These are phyloP conservation scores for Camellia lanceoleosa DNA, from an alignment of 148 eudicot species.

Conservation along the genomic window DNA sequence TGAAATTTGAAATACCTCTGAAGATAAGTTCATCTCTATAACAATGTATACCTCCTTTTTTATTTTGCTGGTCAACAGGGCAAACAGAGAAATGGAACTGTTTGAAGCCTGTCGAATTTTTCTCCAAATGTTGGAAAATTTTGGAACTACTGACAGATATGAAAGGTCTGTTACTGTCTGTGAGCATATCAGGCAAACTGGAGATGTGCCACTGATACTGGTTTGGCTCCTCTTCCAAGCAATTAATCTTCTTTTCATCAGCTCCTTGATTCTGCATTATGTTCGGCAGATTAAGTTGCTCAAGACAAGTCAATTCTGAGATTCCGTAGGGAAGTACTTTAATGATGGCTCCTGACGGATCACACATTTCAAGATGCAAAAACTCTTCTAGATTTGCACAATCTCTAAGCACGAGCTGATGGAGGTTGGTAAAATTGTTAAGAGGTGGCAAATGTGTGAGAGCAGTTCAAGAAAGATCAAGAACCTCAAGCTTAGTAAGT, in stretches of 20 bases:
- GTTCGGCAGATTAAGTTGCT: conserved; percentile 22
- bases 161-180: conserved; percentile 2
- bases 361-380: background rate
- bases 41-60: background rate
- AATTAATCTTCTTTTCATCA: no score
- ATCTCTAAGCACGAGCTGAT: conserved; percentile 18
- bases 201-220: conserved; percentile 22
- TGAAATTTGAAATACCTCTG: conserved; percentile 5
- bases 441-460: conserved; percentile 4
- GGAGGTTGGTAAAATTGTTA: conserved; percentile 11
- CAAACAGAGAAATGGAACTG: conserved; percentile 22
- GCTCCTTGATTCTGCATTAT: conserved; percentile 7
- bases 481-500: conserved; percentile 22
- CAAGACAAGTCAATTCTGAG: conserved; percentile 24
- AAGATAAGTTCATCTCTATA: conserved; percentile 20
- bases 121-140: conserved; percentile 15
- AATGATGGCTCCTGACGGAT: background rate
- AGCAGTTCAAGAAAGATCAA: conserved; percentile 34
- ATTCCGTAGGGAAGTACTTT: conserved; percentile 22
- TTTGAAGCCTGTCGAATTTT: conserved; percentile 9
- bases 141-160: conserved; percentile 7
- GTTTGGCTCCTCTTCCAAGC: no score
- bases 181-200: conserved; percentile 1
- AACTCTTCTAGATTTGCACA: conserved; percentile 16
- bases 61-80: conserved; percentile 9